Base-by-base conservation (phyloP, 148 eudicot species). In the Dianthus caryophyllus region DNA sequence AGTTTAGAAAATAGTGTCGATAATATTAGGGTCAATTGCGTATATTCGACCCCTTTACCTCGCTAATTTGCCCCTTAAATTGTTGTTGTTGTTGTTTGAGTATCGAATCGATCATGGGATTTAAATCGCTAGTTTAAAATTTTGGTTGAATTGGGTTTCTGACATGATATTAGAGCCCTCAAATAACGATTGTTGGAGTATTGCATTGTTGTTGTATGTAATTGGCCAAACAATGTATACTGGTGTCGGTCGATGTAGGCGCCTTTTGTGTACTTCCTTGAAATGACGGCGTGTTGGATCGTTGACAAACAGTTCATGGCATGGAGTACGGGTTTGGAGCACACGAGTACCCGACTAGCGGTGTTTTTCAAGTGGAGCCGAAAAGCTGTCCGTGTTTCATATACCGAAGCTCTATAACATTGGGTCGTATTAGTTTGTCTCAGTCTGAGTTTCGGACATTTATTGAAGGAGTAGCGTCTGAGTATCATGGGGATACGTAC, bases 321-420 rank as follows among this genome's bases (percentile, higher is more conserved):
- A 83, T 80, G 90, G 93, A 89, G 77, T 89, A 89, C 77, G 96
- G 86, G 75, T 89, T 80, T 77, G 96, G 96, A 61, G 96, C 96
- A 11, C 96, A 89, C 61, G 96, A 89, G 68, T 84, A 65, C 21
- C 83, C 96, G 0, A 57, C 81, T 50, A 87, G 93, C 68, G 96
- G 96, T 39, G 93, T 89, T 22, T 89, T 89, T 71, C 93, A 89
- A 84, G 88, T 89, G 72, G 93, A 85, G 62, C 96, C 96, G 24
- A 89, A 74, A 77, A 74, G 77, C 72, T 89, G 96, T 75, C 96
- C 96, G 0, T 92, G 96, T 29, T 89, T 87, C 64, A 79, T 82
- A 26, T 89, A 78, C 71, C 77, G 96, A 84, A 69, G 82, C 76
- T 85, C 93, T 11, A 71, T 89, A 24, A 62, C 85, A 31, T 66